These are phyloP conservation scores for Exophiala oligosperma DNA, from an alignment of 2,329 filamentous ascomycete genomes.

Conservation along the genomic window DNA sequence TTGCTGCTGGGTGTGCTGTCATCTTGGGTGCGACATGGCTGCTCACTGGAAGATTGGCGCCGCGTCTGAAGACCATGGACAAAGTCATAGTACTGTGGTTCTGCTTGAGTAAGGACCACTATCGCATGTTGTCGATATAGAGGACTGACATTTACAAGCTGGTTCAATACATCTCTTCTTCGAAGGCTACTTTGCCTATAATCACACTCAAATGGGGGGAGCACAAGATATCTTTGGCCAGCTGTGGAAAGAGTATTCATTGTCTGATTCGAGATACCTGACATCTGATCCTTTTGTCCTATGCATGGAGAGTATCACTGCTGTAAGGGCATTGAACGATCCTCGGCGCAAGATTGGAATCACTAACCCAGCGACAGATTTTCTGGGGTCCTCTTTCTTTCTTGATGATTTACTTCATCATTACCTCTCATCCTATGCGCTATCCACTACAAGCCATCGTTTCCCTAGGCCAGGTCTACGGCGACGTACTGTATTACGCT, in stretches of 20 bases:
- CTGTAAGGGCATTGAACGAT: neutral
- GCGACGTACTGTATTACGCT: conserved; percentile 64
- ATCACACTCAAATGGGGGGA: conserved; percentile 65
- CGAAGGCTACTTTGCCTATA: conserved; percentile 78
- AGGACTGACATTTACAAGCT: conserved; percentile 33
- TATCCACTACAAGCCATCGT: conserved; percentile 62
- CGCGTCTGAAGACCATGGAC: conserved; percentile 56
- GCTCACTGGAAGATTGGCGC: conserved; percentile 54
- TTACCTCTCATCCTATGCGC: conserved; percentile 55
- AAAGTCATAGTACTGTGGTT: conserved; percentile 71
- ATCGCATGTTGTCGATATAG: neutral
- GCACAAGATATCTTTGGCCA: conserved; percentile 76
- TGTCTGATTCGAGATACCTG: conserved; percentile 84
- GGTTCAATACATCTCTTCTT: conserved; percentile 72
- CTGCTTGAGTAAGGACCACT: conserved; percentile 60
- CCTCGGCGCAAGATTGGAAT: neutral
- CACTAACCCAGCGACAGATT: conserved; percentile 38
- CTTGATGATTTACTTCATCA: conserved; percentile 55
- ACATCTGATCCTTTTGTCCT: conserved; percentile 68
- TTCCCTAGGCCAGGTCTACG: conserved; percentile 64
- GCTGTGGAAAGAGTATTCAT: conserved; percentile 89
- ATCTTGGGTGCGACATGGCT: conserved; percentile 60
- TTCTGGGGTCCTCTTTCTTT: conserved; percentile 65
- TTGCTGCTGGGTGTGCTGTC: conserved; percentile 56
- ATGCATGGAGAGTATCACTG: neutral